Evolutionary conservation across 208 protist genomes (phyloP), one percentile per base, ranked within the genome.

Genomic region (Leishmania braziliensis): DNA sequence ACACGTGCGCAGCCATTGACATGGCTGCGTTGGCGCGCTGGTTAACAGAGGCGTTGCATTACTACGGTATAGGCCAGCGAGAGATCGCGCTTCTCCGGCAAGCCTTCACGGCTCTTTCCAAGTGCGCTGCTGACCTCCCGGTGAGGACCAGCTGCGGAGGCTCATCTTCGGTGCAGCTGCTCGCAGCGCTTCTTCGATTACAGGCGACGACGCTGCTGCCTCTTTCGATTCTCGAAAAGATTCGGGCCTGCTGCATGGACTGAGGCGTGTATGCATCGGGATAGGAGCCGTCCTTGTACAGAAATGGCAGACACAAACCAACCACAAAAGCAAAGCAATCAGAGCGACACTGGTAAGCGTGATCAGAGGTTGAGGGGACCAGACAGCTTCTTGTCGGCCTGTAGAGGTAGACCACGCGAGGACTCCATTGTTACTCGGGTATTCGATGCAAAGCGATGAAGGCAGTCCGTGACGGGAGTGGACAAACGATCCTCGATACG

Each of bases 41-140:
- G 89, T 63, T 89, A 39, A 78, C 65, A 14, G 89, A 92, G 83
- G 69, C 87, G 33, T 69, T 92, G 10, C 79, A 84, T 65, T 92
- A 87, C 77, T 88, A 85, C 50, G 81, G 85, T 6, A 54, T 88
- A 14, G 54, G 71, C 26, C 78, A 29, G 8, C 56, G 48, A 0
- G 78, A 51, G 66, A 65, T 63, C 29, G 75, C 18, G n/a, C 36
- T 77, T n/a, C 48, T 77, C 14, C 74, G 74, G 36, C 33, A 51
- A 56, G 29, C 26, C 33, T 63, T 63, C 72, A 48, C 23, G 3
- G 1, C 36, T 8, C 39, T 77, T 33, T 46, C 26, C 20, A 68
- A 20, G 5, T 9, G 18, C n/a, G 48, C 53, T 18, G 33, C 48
- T 62, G 51, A 5, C 12, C 23, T 2, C 53, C 53, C 72, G 33